A percentile compares a stretch with the other conserved stretches of the same genome.
phyloP scores from a whole-genome alignment of 495 filamentous ascomycete species.

The Aspergillus funiculosus region DNA sequence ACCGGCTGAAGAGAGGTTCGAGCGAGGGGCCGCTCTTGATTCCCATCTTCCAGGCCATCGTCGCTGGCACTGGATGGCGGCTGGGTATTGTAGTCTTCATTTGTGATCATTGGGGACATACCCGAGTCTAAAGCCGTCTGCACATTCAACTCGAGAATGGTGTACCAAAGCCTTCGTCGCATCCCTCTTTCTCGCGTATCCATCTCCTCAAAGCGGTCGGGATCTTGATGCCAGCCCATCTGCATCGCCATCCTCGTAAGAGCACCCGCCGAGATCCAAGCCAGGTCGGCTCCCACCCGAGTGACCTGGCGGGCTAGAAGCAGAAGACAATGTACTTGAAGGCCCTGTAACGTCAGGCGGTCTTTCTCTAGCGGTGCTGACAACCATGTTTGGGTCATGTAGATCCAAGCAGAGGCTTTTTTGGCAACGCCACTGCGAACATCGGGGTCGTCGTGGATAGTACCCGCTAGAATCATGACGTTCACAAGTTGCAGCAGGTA shows the following conservation, averaged over 20 bases:
- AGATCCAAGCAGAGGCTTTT: slow-evolving; percentile 39
- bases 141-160: slow-evolving; percentile 49
- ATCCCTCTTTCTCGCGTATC: slow-evolving; percentile 38
- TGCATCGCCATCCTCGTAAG: slow-evolving; percentile 49
- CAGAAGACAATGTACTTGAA: slow-evolving; percentile 48
- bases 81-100: slow-evolving; percentile 46
- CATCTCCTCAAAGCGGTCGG: slow-evolving; percentile 39
- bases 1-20: slow-evolving; percentile 37
- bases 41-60: slow-evolving; percentile 22
- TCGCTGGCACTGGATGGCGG: slow-evolving; percentile 47
- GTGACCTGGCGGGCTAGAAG: slow-evolving; percentile 46
- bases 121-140: slow-evolving; percentile 50
- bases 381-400: slow-evolving; percentile 47
- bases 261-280: slow-evolving; percentile 49
- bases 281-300: slow-evolving; percentile 42
- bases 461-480: slow-evolving; percentile 39
- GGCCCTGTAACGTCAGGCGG: slow-evolving; percentile 32
- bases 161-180: slow-evolving; percentile 52
- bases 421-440: slow-evolving; percentile 23
- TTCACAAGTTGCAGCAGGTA: slow-evolving; percentile 39
- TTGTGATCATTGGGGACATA: slow-evolving; percentile 45
- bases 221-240: slow-evolving; percentile 53
- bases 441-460: slow-evolving; percentile 25
- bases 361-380: slow-evolving; percentile 47
- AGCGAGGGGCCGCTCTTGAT: not conserved